Percentiles rank a stretch among this genome's conserved stretches.
Conservation (phyloP, 2,329 filamentous ascomycete species). For the Decorospora gaudefroyi region DNA sequence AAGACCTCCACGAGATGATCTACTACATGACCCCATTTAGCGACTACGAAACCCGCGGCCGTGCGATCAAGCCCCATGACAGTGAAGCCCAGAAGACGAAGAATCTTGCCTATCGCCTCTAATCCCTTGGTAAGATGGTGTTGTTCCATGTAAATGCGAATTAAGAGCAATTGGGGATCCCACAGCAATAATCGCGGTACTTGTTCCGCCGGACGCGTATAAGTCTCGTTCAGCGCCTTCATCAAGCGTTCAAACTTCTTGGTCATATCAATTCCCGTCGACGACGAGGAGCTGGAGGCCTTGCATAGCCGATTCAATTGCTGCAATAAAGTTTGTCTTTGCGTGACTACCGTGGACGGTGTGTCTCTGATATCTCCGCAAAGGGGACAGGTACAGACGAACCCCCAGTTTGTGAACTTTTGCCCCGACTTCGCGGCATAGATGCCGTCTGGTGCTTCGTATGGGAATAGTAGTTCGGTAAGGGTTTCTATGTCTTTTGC, state of each 20-base stretch:
- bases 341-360: neutral
- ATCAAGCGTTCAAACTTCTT: conserved; percentile 17
- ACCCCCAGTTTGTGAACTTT: conserved; percentile 19
- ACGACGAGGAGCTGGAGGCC: neutral
- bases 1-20: conserved; percentile 36
- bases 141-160: conserved; percentile 14
- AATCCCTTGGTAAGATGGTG: conserved; percentile 12
- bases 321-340: conserved; percentile 9
- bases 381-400: conserved; percentile 24
- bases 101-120: conserved; percentile 8
- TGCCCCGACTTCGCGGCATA: neutral
- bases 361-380: conserved; percentile 21
- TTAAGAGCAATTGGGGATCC: conserved; percentile 21
- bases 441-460: neutral
- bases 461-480: conserved; percentile 25
- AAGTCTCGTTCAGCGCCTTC: conserved; percentile 24
- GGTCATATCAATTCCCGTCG: neutral
- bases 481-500: conserved; percentile 33
- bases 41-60: conserved; percentile 14
- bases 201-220: conserved; percentile 17
- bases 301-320: conserved; percentile 2
- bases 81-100: conserved; percentile 20
- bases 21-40: conserved; percentile 39
- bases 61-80: conserved; percentile 17
- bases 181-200: conserved; percentile 30